These are phyloP conservation scores for Albatrellus ellisii DNA, from an alignment of 768 basidiomycete species.

Conservation along the genomic window DNA sequence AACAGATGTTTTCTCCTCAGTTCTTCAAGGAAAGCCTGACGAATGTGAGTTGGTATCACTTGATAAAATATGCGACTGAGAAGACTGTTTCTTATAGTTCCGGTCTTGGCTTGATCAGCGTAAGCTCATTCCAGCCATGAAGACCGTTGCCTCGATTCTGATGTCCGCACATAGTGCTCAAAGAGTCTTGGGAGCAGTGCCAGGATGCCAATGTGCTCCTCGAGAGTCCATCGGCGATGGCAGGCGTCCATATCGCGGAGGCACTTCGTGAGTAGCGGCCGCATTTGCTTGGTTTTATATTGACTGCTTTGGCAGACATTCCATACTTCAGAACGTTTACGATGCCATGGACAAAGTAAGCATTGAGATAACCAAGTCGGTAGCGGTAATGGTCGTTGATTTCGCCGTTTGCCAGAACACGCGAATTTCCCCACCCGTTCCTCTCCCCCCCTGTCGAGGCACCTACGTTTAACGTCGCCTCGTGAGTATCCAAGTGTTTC, in stretches of 20 bases:
- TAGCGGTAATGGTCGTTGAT: conserved; percentile 1
- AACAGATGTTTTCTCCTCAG: conserved; percentile 65
- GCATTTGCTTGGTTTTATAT: neutral
- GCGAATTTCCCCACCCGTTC: conserved; percentile 54
- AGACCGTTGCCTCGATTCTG: neutral
- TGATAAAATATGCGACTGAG: too few species aligned
- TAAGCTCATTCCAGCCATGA: conserved; percentile 19
- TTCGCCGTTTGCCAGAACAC: conserved; percentile 27
- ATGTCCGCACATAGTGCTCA: conserved; percentile 28
- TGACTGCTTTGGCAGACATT: conserved; percentile 24
- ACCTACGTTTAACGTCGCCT: conserved; percentile 46
- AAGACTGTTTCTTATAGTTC: conserved; percentile 38
- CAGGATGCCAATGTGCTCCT: conserved; percentile 52
- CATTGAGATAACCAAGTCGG: neutral
- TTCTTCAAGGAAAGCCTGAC: conserved; percentile 53
- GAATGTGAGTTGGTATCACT: conserved; percentile 26
- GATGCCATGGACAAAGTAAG: conserved; percentile 47
- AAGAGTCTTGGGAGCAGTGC: conserved; percentile 51
- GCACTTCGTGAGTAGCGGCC: conserved; percentile 31
- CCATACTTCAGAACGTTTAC: conserved; percentile 57
- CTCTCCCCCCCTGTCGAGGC: conserved; percentile 49
- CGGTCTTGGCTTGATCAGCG: conserved; percentile 53
- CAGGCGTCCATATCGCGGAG: conserved; percentile 62
- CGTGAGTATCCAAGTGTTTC: conserved; percentile 23
- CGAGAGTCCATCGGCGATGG: conserved; percentile 57